phyloP scores from a whole-genome alignment of 441 rosid genomes.

The Erysimum cheiri region DNA sequence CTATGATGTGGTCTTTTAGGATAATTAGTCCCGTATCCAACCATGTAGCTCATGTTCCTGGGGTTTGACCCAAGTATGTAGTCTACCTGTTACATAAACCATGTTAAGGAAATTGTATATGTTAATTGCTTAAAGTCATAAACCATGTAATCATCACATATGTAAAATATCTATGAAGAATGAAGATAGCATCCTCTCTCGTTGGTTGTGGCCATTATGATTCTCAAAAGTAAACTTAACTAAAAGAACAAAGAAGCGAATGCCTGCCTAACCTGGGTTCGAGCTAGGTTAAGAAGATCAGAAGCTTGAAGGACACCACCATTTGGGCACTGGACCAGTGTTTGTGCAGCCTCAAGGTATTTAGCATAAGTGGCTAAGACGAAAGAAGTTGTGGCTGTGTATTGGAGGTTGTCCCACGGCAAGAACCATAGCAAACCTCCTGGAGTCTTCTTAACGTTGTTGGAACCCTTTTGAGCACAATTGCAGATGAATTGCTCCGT shows the following conservation, averaged over 20 bases:
- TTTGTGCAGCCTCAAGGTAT: slow-evolving; percentile 41
- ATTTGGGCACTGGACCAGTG: slow-evolving; percentile 51
- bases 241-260: neutral
- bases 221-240: neutral
- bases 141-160: neutral
- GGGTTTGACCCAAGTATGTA: slow-evolving; percentile 58
- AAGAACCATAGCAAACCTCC: slow-evolving; percentile 67
- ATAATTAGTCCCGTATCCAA: slow-evolving; percentile 52
- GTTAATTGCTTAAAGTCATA: neutral
- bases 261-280: slow-evolving; percentile 52
- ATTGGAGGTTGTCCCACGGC: slow-evolving; percentile 63
- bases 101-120: neutral
- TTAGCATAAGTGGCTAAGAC: slow-evolving; percentile 49
- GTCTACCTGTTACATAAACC: slow-evolving; percentile 48
- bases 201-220: neutral
- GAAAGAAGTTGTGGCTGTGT: slow-evolving; percentile 55
- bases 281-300: slow-evolving; percentile 43
- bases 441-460: slow-evolving; percentile 52
- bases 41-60: slow-evolving; percentile 55
- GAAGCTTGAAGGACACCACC: slow-evolving; percentile 48
- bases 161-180: neutral
- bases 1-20: slow-evolving; percentile 57
- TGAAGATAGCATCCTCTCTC: neutral
- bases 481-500: slow-evolving; percentile 61
- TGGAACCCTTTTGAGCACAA: slow-evolving; percentile 52